These are phyloP conservation scores for Nemania sp. DNA, from an alignment of 2,329 filamentous ascomycete species.

Conservation along the genomic window DNA sequence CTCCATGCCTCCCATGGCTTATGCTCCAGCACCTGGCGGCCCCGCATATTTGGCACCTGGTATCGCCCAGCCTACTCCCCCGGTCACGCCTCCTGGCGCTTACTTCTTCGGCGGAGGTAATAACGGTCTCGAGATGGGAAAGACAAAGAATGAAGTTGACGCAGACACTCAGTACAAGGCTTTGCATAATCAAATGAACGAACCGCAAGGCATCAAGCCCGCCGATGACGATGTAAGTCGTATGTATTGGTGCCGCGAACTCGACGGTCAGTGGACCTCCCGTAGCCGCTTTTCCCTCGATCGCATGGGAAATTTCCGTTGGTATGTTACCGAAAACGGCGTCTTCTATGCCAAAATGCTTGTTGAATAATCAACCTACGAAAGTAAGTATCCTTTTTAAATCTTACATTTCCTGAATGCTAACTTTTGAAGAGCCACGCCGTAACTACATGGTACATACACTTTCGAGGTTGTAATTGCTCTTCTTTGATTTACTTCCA, in stretches of 20 bases:
- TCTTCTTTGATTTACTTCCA: background rate
- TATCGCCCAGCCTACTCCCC: slow-evolving; percentile 27
- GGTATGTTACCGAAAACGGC: slow-evolving; percentile 69
- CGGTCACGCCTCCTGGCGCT: slow-evolving; percentile 15
- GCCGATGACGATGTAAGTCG: slow-evolving; percentile 69
- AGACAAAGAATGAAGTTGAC: slow-evolving; percentile 61
- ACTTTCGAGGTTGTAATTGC: background rate
- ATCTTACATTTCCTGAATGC: background rate
- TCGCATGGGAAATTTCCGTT: slow-evolving; percentile 66
- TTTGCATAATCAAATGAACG: slow-evolving; percentile 62
- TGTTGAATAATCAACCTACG: slow-evolving; percentile 49
- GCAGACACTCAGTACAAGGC: slow-evolving; percentile 63
- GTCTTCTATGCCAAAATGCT: slow-evolving; percentile 72
- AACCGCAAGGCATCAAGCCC: slow-evolving; percentile 73
- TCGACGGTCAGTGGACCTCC: slow-evolving; percentile 70
- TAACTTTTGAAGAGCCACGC: slow-evolving; percentile 6
- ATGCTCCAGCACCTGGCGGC: slow-evolving; percentile 3
- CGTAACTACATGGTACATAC: background rate
- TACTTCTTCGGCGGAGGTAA: slow-evolving; percentile 30
- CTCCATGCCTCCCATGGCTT: slow-evolving; percentile 25
- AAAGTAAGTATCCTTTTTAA: slow-evolving; percentile 34
- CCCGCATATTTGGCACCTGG: slow-evolving; percentile 25
- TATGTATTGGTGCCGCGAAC: slow-evolving; percentile 71
- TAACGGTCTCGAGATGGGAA: slow-evolving; percentile 54
- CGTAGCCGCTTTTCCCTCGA: slow-evolving; percentile 72